These are phyloP conservation scores for Pseudogymnoascus sp. DNA, from an alignment of 2,329 filamentous ascomycete genomes.

Conservation along the genomic window DNA sequence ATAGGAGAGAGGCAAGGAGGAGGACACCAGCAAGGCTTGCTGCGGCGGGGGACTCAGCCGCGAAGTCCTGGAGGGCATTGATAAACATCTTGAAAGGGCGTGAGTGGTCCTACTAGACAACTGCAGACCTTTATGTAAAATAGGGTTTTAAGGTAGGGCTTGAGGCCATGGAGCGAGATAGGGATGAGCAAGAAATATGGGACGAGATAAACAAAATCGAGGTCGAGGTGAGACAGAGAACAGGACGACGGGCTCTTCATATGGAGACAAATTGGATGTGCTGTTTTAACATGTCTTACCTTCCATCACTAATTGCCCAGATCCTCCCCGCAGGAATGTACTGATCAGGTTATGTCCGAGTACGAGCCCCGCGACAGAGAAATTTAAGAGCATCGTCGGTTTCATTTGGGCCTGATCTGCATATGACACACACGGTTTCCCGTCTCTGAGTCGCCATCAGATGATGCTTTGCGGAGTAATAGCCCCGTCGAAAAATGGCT, in stretches of 20 bases:
- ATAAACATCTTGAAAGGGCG: background rate
- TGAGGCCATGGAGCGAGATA: background rate
- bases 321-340: background rate
- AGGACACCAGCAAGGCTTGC: background rate
- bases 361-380: background rate
- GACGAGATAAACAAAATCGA: background rate
- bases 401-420: background rate
- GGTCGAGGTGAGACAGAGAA: background rate
- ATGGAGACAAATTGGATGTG: background rate
- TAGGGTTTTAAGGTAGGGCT: background rate
- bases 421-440: background rate
- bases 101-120: background rate
- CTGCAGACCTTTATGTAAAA: background rate
- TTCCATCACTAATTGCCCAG: background rate
- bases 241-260: background rate
- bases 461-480: conserved; percentile 1
- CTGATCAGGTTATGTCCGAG: background rate
- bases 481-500: conserved; percentile 7
- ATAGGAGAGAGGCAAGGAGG: background rate
- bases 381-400: background rate
- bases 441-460: background rate
- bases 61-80: background rate
- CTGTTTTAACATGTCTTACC: background rate
- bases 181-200: background rate
- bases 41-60: background rate